phyloP scores from a whole-genome alignment of 2,329 filamentous ascomycete genomes.

The Epichloe elymi region DNA sequence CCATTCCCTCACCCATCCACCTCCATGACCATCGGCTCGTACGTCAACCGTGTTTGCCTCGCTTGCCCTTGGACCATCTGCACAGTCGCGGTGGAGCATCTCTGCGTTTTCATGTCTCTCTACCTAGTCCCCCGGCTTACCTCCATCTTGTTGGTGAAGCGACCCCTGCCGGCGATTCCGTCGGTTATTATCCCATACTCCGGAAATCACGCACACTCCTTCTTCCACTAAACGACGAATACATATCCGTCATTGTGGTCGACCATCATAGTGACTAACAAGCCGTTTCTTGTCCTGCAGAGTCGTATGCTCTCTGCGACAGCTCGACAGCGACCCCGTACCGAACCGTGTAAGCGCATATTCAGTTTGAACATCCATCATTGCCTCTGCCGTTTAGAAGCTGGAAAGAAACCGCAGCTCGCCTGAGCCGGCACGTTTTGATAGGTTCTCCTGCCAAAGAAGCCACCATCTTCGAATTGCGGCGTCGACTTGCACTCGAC shows the following conservation, averaged over 20 bases:
- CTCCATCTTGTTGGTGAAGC: not conserved
- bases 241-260: not conserved
- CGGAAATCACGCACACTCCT: not conserved
- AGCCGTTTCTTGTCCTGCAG: too few species aligned
- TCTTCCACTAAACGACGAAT: not conserved
- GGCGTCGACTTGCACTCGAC: not conserved
- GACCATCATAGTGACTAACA: not conserved
- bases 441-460: not conserved
- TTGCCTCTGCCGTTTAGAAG: not conserved
- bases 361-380: not conserved
- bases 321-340: too few species aligned
- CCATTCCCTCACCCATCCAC: not conserved
- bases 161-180: not conserved
- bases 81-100: not conserved
- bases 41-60: conserved; percentile 1
- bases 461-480: not conserved
- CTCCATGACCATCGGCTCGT: not conserved
- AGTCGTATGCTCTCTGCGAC: too few species aligned
- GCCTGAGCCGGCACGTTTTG: not conserved
- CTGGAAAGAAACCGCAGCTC: not conserved
- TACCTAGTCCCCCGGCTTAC: not conserved
- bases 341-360: too few species aligned
- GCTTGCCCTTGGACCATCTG: not conserved
- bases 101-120: not conserved
- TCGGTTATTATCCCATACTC: not conserved